Base-by-base conservation (phyloP, 2,329 filamentous ascomycete genomes). In the Periglandula ipomoeae region DNA sequence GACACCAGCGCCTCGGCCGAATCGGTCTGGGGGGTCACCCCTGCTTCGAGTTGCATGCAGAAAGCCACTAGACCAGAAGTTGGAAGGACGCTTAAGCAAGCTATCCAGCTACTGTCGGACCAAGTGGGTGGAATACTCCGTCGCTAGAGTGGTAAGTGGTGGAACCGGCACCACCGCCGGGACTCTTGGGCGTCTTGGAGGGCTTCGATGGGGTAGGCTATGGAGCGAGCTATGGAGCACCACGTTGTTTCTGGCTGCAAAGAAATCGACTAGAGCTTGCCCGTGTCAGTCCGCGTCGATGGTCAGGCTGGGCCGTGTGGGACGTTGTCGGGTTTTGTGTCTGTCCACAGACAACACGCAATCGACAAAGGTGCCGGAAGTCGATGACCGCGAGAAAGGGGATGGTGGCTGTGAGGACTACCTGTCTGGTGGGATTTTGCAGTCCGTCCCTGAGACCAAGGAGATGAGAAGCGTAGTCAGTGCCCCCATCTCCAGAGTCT, bases 1-100 rank as follows among this genome's bases (percentile, higher is more conserved):
- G 35, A 35, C 20, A 23, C 40, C 47, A 32, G 24, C 39, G 35
- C 50, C 44, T 49, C 50, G 47, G 50, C 50, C 50, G 50, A 52
- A 50, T 52, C 44, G 39, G 44, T 39, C 26, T 20, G 26, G 44
- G 46, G 41, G 17, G n/a, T 23, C 35, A 19, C 17, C 49, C 49
- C 40, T 46, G 49, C 37, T 37, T 35, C 9, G 4, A 43, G 42
- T 40, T 43, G 24, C 48, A 46, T 32, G 44, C 44, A 37, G 35
- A 47, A 40, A 42, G 46, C 26, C 40, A 47, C 43, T 20, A 48
- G 35, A 35, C 38, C 27, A 26, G 24, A 30, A 9, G 27, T 11
- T 44, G 27, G 27, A 22, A 26, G 24, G 23, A 38, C 15, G 24
- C 19, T 27, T n/a, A 23, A n/a, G 15, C 15, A 32, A 32, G 30